These are phyloP conservation scores for Saccharomyces paradoxus DNA, from an alignment of 805 yeast genomes.

Conservation along the genomic window DNA sequence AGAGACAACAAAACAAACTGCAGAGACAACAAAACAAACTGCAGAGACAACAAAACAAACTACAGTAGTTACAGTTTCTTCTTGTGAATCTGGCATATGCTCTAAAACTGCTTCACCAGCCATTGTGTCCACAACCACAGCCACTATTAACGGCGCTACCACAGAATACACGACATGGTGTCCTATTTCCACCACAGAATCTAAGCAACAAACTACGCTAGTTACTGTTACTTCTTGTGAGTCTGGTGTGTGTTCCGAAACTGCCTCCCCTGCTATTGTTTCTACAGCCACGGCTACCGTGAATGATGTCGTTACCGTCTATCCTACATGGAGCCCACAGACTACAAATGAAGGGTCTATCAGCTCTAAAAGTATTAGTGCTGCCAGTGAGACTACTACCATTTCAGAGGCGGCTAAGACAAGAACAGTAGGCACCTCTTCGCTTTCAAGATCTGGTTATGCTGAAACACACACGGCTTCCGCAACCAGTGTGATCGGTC, in stretches of 20 bases:
- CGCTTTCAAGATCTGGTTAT: background rate
- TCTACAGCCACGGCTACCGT: conserved; percentile 28
- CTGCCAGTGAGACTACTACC: background rate
- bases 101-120: conserved; percentile 12
- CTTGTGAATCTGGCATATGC: conserved; percentile 18
- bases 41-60: conserved; percentile 10
- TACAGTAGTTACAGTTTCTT: conserved; percentile 21
- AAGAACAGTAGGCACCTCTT: background rate
- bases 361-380: background rate
- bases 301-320: conserved; percentile 27
- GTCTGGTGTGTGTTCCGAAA: conserved; percentile 22
- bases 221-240: conserved; percentile 29
- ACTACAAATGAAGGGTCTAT: conserved; percentile 14
- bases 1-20: conserved; percentile 12
- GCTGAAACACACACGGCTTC: background rate
- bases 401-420: background rate
- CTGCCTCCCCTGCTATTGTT: conserved; percentile 23
- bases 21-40: conserved; percentile 1
- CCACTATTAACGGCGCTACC: conserved; percentile 18
- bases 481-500: background rate
- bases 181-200: conserved; percentile 13
- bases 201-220: conserved; percentile 17
- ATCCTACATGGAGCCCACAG: conserved; percentile 24
- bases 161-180: conserved; percentile 22
- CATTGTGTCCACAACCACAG: conserved; percentile 16